These are phyloP conservation scores for Phycomyces blakesleeanus DNA, from an alignment of 192 early-diverging fungal genomes.

Conservation along the genomic window DNA sequence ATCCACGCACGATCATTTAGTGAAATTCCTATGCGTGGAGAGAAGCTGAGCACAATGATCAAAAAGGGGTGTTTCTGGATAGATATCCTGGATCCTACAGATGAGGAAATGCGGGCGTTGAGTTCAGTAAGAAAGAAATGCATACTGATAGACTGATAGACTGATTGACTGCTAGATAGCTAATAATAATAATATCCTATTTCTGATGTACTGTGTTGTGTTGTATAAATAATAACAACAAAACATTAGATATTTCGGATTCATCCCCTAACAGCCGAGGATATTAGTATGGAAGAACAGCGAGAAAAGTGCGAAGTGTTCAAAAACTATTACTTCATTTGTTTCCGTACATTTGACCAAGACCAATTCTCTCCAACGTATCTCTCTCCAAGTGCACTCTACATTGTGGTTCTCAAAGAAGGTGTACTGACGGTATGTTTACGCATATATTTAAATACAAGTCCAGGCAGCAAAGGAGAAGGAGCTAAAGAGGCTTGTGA, in stretches of 20 bases:
- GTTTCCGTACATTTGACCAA: conserved; percentile 77
- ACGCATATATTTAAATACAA: neutral
- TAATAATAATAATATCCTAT: neutral
- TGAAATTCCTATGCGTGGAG: conserved; percentile 25
- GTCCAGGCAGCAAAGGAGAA: no score
- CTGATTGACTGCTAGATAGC: neutral
- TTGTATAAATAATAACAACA: conserved; percentile 1
- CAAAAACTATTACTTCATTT: conserved; percentile 90
- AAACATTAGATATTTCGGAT: conserved; percentile 55
- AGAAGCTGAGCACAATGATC: conserved; percentile 21
- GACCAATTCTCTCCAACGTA: conserved; percentile 63
- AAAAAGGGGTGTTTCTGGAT: conserved; percentile 54
- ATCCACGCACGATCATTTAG: conserved; percentile 27
- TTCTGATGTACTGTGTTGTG: no score
- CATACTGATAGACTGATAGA: neutral
- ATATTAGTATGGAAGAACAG: conserved; percentile 84
- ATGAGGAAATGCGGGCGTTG: conserved; percentile 54
- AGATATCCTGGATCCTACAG: conserved; percentile 52
- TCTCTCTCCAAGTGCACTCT: conserved; percentile 63
- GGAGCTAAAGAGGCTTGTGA: no score
- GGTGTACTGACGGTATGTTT: conserved; percentile 64
- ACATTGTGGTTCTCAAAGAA: conserved; percentile 65
- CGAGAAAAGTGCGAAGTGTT: conserved; percentile 95
- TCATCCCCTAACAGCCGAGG: conserved; percentile 84
- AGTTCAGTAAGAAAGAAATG: conserved; percentile 34